Base-by-base conservation (phyloP, 768 basidiomycete genomes). In the Psilocybe subaeruginosa region DNA sequence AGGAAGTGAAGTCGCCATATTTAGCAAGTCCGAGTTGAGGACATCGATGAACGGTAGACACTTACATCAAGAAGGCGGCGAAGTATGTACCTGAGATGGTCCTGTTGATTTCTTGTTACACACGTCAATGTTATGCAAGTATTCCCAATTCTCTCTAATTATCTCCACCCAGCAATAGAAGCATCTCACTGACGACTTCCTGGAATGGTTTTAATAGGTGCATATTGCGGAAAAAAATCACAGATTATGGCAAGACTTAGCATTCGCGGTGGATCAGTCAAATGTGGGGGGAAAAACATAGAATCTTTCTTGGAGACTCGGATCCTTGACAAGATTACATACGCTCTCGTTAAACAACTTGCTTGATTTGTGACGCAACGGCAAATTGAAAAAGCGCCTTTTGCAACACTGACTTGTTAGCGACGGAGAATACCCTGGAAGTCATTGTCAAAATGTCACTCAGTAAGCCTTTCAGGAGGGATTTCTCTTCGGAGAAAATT, bases 281-380 rank as follows among this genome's bases (percentile, higher is more conserved):
- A 23, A 23, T 23, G 23, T 23, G 23, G 23, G 23, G 23, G 23
- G 2, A 23, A 23, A 23, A 96, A 94, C 69, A 79, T 97, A 78
- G 97, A 99, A 73, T 86, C 88, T 0, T 81, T 97, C 53, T 82
- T 99, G 19, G 95, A 98, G 69, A 80, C 79, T 35, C 83, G 84
- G 16, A 83, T 96, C 67, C 82, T 99, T 23, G 92, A 95, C 59
- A 89, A 90, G 54, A 81, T 97, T 39, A 80, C 88, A 2, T 69
- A 78, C 16, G 80, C 82, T 37, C 81, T 93, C 17, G 74, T 97
- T 63, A 83, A 84, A 54, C 85, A 89, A 63, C 82, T 99, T 6
- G 79, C 89, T 2, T 68, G 73, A 2, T 89, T 85, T 62, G 78
- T 89, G 2, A 78, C 80, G 16, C 61, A 69, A 8, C 79, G 83